Evolutionary conservation across 805 yeast genomes (phyloP).

Genomic region (Candida nemodendra): DNA sequence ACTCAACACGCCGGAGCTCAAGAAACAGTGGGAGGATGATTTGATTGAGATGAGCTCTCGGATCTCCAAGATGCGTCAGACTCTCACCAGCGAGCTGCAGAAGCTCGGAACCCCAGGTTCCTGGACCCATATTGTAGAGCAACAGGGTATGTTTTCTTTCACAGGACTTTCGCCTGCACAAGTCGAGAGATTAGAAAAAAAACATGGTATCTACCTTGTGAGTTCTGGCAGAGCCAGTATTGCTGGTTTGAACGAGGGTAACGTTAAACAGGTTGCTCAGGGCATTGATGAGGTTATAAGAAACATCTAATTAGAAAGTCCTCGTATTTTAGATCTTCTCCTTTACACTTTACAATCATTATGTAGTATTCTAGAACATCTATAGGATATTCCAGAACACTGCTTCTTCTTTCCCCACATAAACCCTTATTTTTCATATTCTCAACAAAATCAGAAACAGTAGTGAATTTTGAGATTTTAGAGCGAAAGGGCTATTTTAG

Average conservation of each 20-base stretch:
- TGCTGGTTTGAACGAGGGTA: conserved; percentile 84
- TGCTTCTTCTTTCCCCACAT: too few relatives aligned
- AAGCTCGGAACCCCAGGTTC: conserved; percentile 76
- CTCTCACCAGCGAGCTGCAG: conserved; percentile 59
- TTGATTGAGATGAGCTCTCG: conserved; percentile 84
- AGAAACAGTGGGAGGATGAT: conserved; percentile 79
- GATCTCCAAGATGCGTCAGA: conserved; percentile 74
- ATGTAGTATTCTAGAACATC: too few relatives aligned
- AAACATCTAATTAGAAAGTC: conserved; percentile 6
- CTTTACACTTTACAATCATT: too few relatives aligned
- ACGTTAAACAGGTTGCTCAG: conserved; percentile 74
- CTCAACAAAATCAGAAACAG: too few relatives aligned
- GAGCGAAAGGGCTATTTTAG: too few relatives aligned
- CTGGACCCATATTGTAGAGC: conserved; percentile 89
- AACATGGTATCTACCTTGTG: conserved; percentile 81
- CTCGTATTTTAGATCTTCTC: too few relatives aligned
- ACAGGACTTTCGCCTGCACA: conserved; percentile 81
- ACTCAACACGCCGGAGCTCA: conserved; percentile 63
- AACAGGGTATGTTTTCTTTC: conserved; percentile 96
- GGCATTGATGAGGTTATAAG: conserved; percentile 78
- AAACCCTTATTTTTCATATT: too few relatives aligned
- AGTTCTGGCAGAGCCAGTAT: conserved; percentile 87
- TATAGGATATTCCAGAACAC: too few relatives aligned
- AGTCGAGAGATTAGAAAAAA: conserved; percentile 70
- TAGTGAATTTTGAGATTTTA: too few relatives aligned